Conservation (phyloP, 208 protist genomes). For the Wallacemonas sp. region DNA sequence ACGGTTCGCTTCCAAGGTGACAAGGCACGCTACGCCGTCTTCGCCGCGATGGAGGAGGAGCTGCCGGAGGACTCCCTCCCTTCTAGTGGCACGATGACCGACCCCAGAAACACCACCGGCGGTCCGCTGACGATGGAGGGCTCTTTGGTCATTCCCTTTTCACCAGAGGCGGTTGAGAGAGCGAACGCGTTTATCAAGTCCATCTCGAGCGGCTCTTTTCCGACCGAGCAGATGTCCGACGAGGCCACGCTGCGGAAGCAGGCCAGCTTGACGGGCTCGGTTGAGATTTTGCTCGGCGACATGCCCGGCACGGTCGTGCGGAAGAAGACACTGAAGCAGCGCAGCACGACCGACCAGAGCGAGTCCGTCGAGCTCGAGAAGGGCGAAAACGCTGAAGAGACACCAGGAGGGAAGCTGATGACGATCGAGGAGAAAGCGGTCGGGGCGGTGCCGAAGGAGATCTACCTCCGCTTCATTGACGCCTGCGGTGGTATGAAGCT, state of each 20-base stretch:
- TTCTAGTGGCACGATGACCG: too few species aligned
- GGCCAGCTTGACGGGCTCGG: slow-evolving; percentile 7
- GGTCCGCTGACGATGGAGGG: background rate
- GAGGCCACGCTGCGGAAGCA: slow-evolving; percentile 9
- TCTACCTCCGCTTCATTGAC: slow-evolving; percentile 53
- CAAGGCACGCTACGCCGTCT: slow-evolving; percentile 32
- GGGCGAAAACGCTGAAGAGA: slow-evolving; percentile 3
- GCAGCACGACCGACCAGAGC: background rate
- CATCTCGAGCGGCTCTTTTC: background rate
- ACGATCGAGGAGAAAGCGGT: slow-evolving; percentile 57
- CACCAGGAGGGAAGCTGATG: slow-evolving; percentile 33
- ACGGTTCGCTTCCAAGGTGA: slow-evolving; percentile 46
- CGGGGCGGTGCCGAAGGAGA: slow-evolving; percentile 44
- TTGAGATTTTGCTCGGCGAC: slow-evolving; percentile 11
- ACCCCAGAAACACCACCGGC: background rate
- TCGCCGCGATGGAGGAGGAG: background rate
- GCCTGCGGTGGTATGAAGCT: slow-evolving; percentile 33
- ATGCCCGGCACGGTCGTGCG: background rate
- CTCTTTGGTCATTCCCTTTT: too few species aligned
- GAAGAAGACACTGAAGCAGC: slow-evolving; percentile 5
- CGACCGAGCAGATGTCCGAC: background rate
- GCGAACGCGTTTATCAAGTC: background rate
- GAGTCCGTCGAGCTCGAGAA: background rate
- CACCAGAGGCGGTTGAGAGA: background rate
- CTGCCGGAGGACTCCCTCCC: background rate